These are phyloP conservation scores for Acer campestre DNA, from an alignment of 345 rosid genomes.

Conservation along the genomic window DNA sequence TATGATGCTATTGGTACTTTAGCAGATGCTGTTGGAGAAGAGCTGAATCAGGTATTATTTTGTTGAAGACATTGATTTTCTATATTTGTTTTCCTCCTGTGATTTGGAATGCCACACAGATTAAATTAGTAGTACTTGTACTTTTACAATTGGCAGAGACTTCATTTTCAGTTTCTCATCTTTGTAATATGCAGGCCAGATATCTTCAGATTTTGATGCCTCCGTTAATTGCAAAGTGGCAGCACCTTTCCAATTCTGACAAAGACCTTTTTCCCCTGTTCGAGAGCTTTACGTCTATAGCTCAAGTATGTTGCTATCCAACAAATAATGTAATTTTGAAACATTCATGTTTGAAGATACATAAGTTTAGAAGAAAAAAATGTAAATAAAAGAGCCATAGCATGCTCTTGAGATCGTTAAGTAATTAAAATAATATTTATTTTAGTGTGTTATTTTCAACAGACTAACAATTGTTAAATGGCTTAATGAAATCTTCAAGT, in stretches of 20 bases:
- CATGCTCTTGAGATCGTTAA: background rate
- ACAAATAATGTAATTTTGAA: background rate
- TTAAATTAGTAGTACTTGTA: background rate
- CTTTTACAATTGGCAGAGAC: background rate
- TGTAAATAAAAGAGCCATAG: background rate
- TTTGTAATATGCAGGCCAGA: constrained; percentile 58
- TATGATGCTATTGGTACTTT: constrained; percentile 99
- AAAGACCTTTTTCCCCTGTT: constrained; percentile 90
- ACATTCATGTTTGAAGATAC: background rate
- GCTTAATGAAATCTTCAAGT: background rate
- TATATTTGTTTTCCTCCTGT: background rate
- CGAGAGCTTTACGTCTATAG: constrained; percentile 93
- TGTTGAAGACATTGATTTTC: constrained; percentile 8
- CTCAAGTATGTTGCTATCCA: constrained; percentile 57
- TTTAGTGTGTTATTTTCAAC: background rate
- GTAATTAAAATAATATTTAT: background rate
- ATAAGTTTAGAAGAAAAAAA: background rate
- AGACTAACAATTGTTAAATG: background rate
- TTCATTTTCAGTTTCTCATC: constrained; percentile 18
- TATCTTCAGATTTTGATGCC: constrained; percentile 93
- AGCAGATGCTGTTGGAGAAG: constrained; percentile 92
- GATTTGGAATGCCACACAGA: background rate
- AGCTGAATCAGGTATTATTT: constrained; percentile 72
- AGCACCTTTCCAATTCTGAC: constrained; percentile 85
- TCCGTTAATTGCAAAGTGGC: constrained; percentile 93